Evolutionary conservation across 2,329 filamentous ascomycete species (phyloP).

Genomic region (Phaeosphaeria sp.): DNA sequence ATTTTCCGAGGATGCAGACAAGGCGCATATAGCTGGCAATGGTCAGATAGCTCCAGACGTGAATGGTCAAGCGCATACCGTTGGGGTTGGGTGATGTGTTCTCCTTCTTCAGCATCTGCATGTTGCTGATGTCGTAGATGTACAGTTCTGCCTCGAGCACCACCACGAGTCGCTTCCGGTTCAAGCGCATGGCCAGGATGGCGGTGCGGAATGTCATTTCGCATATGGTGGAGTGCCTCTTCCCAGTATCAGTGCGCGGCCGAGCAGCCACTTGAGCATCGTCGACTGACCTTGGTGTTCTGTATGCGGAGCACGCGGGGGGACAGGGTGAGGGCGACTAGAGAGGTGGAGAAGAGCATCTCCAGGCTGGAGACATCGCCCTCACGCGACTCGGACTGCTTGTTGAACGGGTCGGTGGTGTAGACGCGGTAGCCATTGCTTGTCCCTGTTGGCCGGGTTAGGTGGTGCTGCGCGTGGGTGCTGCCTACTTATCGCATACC

Average conservation of each 20-base stretch:
- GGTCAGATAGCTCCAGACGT: conserved; percentile 17
- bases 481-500: conserved; percentile 65
- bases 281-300: conserved; percentile 81
- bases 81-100: conserved; percentile 91
- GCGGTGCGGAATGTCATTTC: conserved; percentile 98
- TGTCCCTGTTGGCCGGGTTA: conserved; percentile 66
- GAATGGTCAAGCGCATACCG: conserved; percentile 52
- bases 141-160: conserved; percentile 97
- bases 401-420: conserved; percentile 93
- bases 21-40: conserved; percentile 76
- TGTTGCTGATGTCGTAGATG: conserved; percentile 98
- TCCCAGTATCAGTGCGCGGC: conserved; percentile 17
- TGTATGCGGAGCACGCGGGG: conserved; percentile 93
- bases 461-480: neutral
- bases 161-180: conserved; percentile 91
- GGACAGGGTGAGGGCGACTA: conserved; percentile 91
- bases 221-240: conserved; percentile 86
- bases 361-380: conserved; percentile 95
- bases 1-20: conserved; percentile 93
- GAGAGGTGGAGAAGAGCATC: conserved; percentile 97
- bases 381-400: conserved; percentile 93
- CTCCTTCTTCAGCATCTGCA: conserved; percentile 92
- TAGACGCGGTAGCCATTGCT: conserved; percentile 95
- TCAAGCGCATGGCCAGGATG: conserved; percentile 90
- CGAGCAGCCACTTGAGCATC: neutral